Conservation (phyloP, 2,329 filamentous ascomycete genomes). For the Stemphylium lycopersici region DNA sequence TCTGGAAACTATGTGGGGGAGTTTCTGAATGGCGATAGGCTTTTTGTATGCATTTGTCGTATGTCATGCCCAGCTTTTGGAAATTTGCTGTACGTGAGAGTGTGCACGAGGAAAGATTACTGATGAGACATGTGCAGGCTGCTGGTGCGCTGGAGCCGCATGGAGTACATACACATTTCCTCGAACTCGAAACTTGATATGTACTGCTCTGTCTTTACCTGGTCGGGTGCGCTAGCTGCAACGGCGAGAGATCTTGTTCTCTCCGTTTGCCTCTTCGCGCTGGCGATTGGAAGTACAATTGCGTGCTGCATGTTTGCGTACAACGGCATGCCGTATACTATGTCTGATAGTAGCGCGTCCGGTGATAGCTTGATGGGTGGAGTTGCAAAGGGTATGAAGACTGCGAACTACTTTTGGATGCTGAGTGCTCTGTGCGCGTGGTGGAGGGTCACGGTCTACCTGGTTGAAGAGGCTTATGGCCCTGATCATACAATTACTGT, state of each 20-base stretch:
- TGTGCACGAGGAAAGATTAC: too few species aligned
- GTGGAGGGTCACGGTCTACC: not conserved
- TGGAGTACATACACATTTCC: too few species aligned
- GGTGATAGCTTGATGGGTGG: not conserved
- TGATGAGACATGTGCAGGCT: too few species aligned
- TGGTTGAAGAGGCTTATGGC: slow-evolving; percentile 5
- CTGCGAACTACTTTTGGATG: slow-evolving; percentile 1
- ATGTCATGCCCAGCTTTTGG: not conserved
- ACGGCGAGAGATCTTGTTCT: too few species aligned
- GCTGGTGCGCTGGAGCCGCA: too few species aligned
- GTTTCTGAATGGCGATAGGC: not conserved
- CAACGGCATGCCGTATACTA: too few species aligned
- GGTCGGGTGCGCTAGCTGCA: not conserved
- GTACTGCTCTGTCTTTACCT: not conserved
- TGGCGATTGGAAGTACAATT: too few species aligned
- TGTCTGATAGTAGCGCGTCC: too few species aligned
- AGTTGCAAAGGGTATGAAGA: not conserved
- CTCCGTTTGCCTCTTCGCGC: too few species aligned
- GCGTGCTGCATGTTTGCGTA: too few species aligned
- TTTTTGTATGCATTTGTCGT: slow-evolving; percentile 1
- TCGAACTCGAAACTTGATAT: too few species aligned
- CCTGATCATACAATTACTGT: not conserved
- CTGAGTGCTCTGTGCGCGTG: not conserved
- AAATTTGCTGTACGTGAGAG: too few species aligned
- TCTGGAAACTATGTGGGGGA: slow-evolving; percentile 1